Conservation (phyloP, 495 filamentous ascomycete species). For the Geoglossum glabrum region DNA sequence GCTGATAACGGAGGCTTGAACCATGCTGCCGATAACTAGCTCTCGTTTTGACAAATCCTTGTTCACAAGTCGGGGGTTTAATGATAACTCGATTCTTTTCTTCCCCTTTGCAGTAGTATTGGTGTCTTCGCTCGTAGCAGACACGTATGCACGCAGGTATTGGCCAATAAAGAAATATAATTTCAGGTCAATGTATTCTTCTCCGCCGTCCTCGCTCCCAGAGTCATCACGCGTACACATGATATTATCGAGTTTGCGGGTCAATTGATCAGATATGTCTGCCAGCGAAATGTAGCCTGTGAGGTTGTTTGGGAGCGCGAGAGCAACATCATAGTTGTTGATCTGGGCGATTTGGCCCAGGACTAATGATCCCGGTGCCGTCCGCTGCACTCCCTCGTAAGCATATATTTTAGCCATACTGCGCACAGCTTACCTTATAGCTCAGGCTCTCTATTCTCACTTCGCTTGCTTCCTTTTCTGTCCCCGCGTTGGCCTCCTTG, state of each 20-base stretch:
- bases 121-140: constrained; percentile 37
- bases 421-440: constrained; percentile 47
- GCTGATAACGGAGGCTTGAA: constrained; percentile 76
- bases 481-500: neutral
- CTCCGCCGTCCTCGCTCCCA: constrained; percentile 30
- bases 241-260: constrained; percentile 43
- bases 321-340: constrained; percentile 50
- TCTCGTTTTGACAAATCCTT: constrained; percentile 46
- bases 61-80: constrained; percentile 60
- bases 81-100: constrained; percentile 63
- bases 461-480: constrained; percentile 26
- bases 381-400: constrained; percentile 34
- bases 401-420: neutral
- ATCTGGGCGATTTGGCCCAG: constrained; percentile 74
- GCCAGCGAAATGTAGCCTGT: constrained; percentile 78
- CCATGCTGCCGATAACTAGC: constrained; percentile 44
- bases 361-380: constrained; percentile 65
- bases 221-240: constrained; percentile 32
- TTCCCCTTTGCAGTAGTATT: constrained; percentile 37
- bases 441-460: constrained; percentile 54
- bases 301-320: constrained; percentile 82
- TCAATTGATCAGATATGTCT: constrained; percentile 58
- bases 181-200: constrained; percentile 45
- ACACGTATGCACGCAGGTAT: constrained; percentile 70
- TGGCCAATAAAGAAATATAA: constrained; percentile 65